A percentile compares a stretch with the other conserved stretches of the same genome.
Evolutionary conservation across 345 rosid species (phyloP).

Genomic region (Ailanthus altissimus): DNA sequence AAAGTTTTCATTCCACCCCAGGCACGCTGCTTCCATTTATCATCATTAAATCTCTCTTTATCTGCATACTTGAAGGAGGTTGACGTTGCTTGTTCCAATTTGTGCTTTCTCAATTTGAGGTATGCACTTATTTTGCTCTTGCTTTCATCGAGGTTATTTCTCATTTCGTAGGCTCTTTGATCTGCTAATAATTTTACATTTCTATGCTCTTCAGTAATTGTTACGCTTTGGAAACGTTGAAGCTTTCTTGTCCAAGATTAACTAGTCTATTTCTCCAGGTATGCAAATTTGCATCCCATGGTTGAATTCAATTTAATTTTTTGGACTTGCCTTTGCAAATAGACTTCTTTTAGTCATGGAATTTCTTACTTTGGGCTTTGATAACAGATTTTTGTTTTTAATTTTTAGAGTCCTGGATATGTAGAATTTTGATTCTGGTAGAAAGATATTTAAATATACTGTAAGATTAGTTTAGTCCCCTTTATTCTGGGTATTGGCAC

Average conservation of each 20-base stretch:
- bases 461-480: neutral
- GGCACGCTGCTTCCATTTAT: constrained; percentile 74
- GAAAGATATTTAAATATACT: neutral
- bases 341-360: neutral
- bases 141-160: neutral
- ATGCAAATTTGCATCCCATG: constrained; percentile 6
- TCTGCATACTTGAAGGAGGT: constrained; percentile 92
- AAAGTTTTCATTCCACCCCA: constrained; percentile 79
- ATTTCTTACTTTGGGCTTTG: too few species aligned
- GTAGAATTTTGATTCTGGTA: neutral
- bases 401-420: neutral
- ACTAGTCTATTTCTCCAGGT: constrained; percentile 93
- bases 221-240: constrained; percentile 76
- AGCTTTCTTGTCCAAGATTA: constrained; percentile 76
- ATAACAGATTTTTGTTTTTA: too few species aligned
- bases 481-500: neutral
- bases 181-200: constrained; percentile 14
- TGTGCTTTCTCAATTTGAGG: constrained; percentile 83
- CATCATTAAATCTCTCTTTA: constrained; percentile 79
- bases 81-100: constrained; percentile 67
- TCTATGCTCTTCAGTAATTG: constrained; percentile 63
- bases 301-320: neutral
- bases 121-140: constrained; percentile 22
- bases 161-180: constrained; percentile 1
- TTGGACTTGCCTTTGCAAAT: neutral